Conservation (phyloP, 164 flowering plant genomes). For the Pachysandra terminalis region DNA sequence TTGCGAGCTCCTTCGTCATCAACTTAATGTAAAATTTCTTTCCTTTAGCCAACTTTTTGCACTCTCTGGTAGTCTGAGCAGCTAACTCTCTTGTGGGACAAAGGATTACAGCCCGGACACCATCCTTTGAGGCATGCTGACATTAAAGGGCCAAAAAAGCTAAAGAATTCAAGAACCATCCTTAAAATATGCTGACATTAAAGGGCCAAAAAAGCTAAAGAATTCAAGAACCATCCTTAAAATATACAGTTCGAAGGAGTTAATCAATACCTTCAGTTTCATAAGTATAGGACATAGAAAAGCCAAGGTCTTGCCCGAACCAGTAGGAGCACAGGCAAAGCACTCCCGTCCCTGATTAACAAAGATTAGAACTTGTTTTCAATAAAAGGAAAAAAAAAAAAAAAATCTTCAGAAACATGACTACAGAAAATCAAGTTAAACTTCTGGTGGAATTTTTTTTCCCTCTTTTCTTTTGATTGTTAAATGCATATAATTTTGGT, state of each 20-base stretch:
- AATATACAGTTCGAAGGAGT: neutral
- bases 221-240: neutral
- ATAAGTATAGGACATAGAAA: slow-evolving; percentile 84
- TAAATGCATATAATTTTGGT: too few relatives aligned
- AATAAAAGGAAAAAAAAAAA: neutral
- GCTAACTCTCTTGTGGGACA: slow-evolving; percentile 92
- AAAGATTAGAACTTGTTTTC: neutral
- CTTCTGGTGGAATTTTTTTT: neutral
- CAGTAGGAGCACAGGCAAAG: slow-evolving; percentile 98
- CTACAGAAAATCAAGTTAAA: neutral
- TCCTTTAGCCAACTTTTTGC: slow-evolving; percentile 84
- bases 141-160: neutral
- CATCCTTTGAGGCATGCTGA: slow-evolving; percentile 64
- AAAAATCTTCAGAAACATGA: neutral
- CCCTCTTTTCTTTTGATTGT: too few relatives aligned
- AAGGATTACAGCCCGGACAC: slow-evolving; percentile 80
- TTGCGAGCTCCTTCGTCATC: slow-evolving; percentile 71
- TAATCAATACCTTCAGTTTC: slow-evolving; percentile 67
- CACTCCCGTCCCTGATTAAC: slow-evolving; percentile 78
- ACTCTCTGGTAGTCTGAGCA: slow-evolving; percentile 83
- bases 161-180: neutral
- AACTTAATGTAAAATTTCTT: slow-evolving; percentile 60
- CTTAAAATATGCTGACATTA: neutral
- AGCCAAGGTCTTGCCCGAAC: slow-evolving; percentile 96
- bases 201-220: neutral